These are phyloP conservation scores for Parascedosporium putredinis DNA, from an alignment of 2,329 filamentous ascomycete species.

Conservation along the genomic window DNA sequence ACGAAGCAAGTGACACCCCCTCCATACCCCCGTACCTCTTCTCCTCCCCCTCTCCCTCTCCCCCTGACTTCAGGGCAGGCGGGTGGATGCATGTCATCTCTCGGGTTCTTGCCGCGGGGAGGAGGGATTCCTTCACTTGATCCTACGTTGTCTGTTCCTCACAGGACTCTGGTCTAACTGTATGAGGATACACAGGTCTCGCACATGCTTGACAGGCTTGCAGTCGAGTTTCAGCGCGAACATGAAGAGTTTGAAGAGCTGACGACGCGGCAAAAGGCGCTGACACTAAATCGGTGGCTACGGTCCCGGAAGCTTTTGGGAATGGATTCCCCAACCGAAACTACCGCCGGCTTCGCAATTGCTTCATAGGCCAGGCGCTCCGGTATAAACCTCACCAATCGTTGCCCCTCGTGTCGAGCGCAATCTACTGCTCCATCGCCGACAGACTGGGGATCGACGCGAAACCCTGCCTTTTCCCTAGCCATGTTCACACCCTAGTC, in stretches of 20 bases:
- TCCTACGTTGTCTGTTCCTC: conserved; percentile 7
- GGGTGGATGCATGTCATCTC: too few relatives aligned
- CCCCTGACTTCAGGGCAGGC: too few relatives aligned
- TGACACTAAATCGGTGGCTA: conserved; percentile 59
- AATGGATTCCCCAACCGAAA: conserved; percentile 51
- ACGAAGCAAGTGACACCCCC: conserved; percentile 43
- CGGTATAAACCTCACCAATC: conserved; percentile 64
- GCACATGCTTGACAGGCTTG: conserved; percentile 53
- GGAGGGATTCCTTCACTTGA: too few relatives aligned
- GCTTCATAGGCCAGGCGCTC: conserved; percentile 74
- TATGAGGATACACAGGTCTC: conserved; percentile 41
- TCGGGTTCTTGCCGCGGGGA: too few relatives aligned
- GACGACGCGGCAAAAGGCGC: conserved; percentile 57
- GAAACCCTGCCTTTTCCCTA: conserved; percentile 70
- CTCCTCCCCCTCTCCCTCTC: background rate
- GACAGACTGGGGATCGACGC: conserved; percentile 64
- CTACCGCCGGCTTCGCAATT: conserved; percentile 77
- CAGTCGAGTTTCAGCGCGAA: conserved; percentile 40
- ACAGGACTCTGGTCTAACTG: conserved; percentile 9
- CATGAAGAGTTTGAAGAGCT: conserved; percentile 42
- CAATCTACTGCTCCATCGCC: conserved; percentile 77
- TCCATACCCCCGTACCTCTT: too few relatives aligned
- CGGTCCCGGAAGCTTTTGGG: conserved; percentile 59
- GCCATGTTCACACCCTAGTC: conserved; percentile 76
- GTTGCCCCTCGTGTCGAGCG: conserved; percentile 74